Evolutionary conservation across 108 stramenopile genomes (phyloP).

Genomic region (Pseudonitzschia pungens): DNA sequence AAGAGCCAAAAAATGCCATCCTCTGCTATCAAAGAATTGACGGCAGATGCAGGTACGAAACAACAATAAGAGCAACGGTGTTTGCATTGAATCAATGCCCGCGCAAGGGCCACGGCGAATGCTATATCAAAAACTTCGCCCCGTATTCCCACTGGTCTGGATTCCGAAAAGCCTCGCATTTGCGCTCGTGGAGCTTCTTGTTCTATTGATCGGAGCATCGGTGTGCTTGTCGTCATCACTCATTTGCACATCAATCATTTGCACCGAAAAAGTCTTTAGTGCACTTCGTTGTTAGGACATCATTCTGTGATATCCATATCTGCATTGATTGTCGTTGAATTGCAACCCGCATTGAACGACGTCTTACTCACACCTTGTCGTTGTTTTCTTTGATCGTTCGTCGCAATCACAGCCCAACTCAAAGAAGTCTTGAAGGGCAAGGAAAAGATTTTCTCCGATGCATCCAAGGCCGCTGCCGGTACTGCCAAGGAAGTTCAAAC

Average conservation of each 20-base stretch:
- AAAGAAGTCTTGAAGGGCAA: conserved; percentile 20
- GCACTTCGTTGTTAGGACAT: too few species aligned
- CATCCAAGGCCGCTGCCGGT: conserved; percentile 19
- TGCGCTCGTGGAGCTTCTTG: too few species aligned
- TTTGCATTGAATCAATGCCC: neutral
- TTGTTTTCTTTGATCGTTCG: neutral
- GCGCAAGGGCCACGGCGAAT: too few species aligned
- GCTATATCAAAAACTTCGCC: too few species aligned
- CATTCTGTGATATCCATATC: too few species aligned
- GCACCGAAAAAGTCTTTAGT: too few species aligned
- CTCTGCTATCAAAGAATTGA: conserved; percentile 28
- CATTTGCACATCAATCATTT: too few species aligned
- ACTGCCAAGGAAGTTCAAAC: conserved; percentile 19
- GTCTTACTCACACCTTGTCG: neutral
- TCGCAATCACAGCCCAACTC: conserved; percentile 2
- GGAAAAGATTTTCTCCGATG: conserved; percentile 18
- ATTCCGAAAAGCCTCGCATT: too few species aligned
- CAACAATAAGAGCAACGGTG: neutral
- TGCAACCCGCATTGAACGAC: neutral
- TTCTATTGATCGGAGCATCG: too few species aligned
- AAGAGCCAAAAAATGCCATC: conserved; percentile 37
- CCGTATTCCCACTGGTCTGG: too few species aligned
- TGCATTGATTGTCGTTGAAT: too few species aligned
- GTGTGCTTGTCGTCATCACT: too few species aligned
- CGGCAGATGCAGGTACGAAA: conserved; percentile 24